Conservation (phyloP, 1,284 basidiomycete genomes). For the Ceraceosorus guamensis region DNA sequence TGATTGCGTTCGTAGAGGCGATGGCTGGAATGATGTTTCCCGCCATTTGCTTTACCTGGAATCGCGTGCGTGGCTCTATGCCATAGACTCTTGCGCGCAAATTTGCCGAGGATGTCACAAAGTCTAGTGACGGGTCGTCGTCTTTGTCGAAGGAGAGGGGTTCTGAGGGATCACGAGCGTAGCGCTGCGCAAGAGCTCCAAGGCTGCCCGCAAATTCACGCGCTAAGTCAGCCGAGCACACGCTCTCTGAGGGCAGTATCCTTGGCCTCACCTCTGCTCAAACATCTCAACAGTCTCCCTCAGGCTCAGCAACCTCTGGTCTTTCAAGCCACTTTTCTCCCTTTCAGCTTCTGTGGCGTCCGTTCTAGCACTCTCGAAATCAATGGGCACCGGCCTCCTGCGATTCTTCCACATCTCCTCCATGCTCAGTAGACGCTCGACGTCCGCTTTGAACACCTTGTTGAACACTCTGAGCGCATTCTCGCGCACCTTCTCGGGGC, state of each 20-base stretch:
- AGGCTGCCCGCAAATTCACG: conserved; percentile 54
- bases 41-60: conserved; percentile 99
- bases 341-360: conserved; percentile 11
- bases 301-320: conserved; percentile 35
- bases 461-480: conserved; percentile 71
- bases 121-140: conserved; percentile 91
- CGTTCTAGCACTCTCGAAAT: conserved; percentile 65
- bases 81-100: conserved; percentile 81
- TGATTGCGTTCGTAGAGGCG: conserved; percentile 95
- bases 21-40: conserved; percentile 95
- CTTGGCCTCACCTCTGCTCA: conserved; percentile 10
- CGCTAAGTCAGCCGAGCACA: background rate
- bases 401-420: conserved; percentile 95
- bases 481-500: conserved; percentile 45
- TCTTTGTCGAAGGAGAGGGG: conserved; percentile 91
- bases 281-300: conserved; percentile 37
- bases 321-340: conserved; percentile 16
- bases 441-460: conserved; percentile 85
- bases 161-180: conserved; percentile 62
- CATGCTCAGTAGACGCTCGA: conserved; percentile 83
- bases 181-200: conserved; percentile 66
- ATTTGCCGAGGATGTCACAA: conserved; percentile 90
- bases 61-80: conserved; percentile 78
- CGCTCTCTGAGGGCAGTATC: background rate
- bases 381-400: conserved; percentile 72